These are phyloP conservation scores for Pseudozyma sp. DNA, from an alignment of 1,284 basidiomycete genomes.

Conservation along the genomic window DNA sequence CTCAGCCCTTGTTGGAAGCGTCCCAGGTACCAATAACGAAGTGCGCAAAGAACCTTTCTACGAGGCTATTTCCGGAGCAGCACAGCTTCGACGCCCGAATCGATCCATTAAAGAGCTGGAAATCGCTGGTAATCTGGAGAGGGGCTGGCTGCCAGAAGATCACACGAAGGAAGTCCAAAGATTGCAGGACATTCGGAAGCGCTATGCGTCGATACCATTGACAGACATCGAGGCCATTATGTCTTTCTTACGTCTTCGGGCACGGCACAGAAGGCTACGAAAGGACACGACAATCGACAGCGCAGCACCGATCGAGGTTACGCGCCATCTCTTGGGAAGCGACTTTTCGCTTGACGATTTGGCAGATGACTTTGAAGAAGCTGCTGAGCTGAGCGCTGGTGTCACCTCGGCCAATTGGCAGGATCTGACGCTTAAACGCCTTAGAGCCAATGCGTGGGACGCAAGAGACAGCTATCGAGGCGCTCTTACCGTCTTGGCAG, in stretches of 20 bases:
- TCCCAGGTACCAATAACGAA: not conserved
- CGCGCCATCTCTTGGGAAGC: conserved; percentile 9
- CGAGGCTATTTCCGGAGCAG: too few relatives aligned
- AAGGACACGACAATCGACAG: not conserved
- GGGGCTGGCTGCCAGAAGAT: conserved; percentile 12
- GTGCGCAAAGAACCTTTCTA: not conserved
- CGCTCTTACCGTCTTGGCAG: conserved; percentile 12
- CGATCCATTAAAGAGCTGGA: not conserved
- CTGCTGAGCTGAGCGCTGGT: conserved; percentile 14
- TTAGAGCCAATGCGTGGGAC: too few relatives aligned
- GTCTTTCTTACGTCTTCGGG: conserved; percentile 13
- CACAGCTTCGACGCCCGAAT: conserved; percentile 12
- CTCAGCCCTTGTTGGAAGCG: conserved; percentile 9
- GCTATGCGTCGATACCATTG: conserved; percentile 13
- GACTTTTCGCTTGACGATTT: conserved; percentile 22
- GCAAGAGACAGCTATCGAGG: conserved; percentile 8
- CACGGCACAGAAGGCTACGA: not conserved
- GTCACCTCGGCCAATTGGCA: conserved; percentile 2
- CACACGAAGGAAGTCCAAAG: conserved; percentile 5
- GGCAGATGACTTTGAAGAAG: conserved; percentile 32
- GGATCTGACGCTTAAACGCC: not conserved
- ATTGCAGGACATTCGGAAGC: conserved; percentile 5
- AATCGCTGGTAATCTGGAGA: conserved; percentile 12
- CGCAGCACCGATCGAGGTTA: conserved; percentile 16
- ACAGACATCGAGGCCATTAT: conserved; percentile 18